phyloP scores from a whole-genome alignment of 2,329 filamentous ascomycete genomes.

The Penicillium olsonii region DNA sequence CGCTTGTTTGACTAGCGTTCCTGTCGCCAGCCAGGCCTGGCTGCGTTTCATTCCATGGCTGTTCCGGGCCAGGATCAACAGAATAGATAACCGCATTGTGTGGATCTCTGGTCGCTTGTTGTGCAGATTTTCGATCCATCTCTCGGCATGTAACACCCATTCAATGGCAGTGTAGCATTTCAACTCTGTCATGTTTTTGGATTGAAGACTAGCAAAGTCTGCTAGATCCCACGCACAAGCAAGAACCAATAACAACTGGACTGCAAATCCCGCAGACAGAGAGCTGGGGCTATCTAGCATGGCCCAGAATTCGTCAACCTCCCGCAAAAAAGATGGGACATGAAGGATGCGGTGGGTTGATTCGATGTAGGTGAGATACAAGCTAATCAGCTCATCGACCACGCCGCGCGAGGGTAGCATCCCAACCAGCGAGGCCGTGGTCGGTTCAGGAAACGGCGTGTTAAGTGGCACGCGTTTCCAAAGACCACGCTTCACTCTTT shows the following conservation, averaged over 20 bases:
- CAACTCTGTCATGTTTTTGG: constrained; percentile 29
- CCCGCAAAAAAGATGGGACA: constrained; percentile 41
- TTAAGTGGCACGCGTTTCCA: constrained; percentile 34
- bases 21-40: constrained; percentile 54
- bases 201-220: constrained; percentile 29
- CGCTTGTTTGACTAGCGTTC: constrained; percentile 54
- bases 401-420: constrained; percentile 38
- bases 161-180: constrained; percentile 48
- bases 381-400: constrained; percentile 39
- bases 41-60: constrained; percentile 56
- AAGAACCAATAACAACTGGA: constrained; percentile 41
- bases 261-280: constrained; percentile 34
- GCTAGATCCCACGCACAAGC: constrained; percentile 42
- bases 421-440: constrained; percentile 30
- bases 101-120: constrained; percentile 55
- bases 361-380: constrained; percentile 45
- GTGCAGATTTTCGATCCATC: constrained; percentile 77
- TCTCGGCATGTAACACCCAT: constrained; percentile 88
- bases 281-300: constrained; percentile 27
- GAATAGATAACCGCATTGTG: constrained; percentile 54
- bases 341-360: constrained; percentile 44
- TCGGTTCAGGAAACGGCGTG: constrained; percentile 31
- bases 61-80: constrained; percentile 54
- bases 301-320: constrained; percentile 39
- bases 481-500: constrained; percentile 33